Evolutionary conservation across 306 rosid species (phyloP).

Genomic region (Glycyrrhiza uralensis): DNA sequence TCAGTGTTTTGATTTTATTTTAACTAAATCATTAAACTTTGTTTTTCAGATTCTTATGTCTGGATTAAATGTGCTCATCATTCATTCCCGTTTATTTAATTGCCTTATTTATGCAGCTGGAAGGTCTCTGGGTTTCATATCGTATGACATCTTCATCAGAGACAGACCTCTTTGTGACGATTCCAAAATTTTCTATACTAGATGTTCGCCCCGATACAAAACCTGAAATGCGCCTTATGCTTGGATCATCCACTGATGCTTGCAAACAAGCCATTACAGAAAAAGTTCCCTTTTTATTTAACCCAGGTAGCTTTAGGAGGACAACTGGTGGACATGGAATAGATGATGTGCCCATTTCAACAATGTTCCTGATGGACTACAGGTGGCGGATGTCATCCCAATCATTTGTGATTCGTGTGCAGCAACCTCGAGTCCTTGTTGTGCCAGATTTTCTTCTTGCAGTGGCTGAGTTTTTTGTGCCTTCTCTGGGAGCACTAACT

Average conservation of each 20-base stretch:
- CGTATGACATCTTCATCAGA: constrained; percentile 93
- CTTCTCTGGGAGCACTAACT: constrained; percentile 79
- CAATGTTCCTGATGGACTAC: constrained; percentile 91
- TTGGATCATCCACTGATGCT: constrained; percentile 84
- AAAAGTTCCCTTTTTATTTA: constrained; percentile 49
- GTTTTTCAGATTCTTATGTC: constrained; percentile 17
- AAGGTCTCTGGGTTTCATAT: constrained; percentile 94
- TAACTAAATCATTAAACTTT: background rate
- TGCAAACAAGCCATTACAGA: constrained; percentile 61
- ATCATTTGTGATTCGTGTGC: constrained; percentile 82
- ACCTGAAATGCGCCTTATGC: constrained; percentile 99
- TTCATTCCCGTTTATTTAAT: background rate
- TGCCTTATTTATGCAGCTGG: constrained; percentile 62
- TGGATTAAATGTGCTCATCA: constrained; percentile 6
- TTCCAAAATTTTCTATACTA: constrained; percentile 79
- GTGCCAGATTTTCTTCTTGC: constrained; percentile 98
- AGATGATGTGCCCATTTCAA: constrained; percentile 66
- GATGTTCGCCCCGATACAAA: constrained; percentile 84
- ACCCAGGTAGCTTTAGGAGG: constrained; percentile 48
- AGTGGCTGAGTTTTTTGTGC: constrained; percentile 92
- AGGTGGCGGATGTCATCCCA: constrained; percentile 82
- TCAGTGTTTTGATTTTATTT: background rate
- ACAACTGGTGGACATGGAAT: constrained; percentile 38
- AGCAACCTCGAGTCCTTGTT: constrained; percentile 94
- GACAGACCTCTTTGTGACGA: constrained; percentile 80